These are phyloP conservation scores for Phytophthora sp. DNA, from an alignment of 352 stramenopile genomes.

Conservation along the genomic window DNA sequence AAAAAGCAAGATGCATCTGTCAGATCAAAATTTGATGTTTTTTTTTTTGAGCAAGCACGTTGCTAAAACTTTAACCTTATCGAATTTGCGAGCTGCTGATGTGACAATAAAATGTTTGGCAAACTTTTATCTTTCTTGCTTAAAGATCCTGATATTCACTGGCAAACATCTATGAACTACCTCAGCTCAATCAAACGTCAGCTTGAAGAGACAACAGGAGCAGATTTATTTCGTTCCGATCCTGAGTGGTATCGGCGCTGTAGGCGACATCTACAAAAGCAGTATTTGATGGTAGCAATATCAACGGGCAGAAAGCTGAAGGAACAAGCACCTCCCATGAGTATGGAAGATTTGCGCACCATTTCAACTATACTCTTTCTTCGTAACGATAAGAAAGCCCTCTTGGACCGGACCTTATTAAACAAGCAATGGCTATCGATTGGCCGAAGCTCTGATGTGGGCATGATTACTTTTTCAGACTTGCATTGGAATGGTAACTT, in stretches of 20 bases:
- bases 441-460: constrained; percentile 4
- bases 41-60: constrained; percentile 3
- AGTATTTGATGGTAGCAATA: constrained; percentile 3
- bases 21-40: background rate
- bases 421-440: constrained; percentile 8
- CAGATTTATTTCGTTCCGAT: background rate
- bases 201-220: background rate
- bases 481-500: constrained; percentile 6
- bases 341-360: background rate
- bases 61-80: background rate
- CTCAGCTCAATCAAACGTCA: constrained; percentile 12
- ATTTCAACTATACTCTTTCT: constrained; percentile 11
- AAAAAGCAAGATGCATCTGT: background rate
- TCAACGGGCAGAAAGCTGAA: constrained; percentile 5
- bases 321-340: constrained; percentile 1
- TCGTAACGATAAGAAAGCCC: constrained; percentile 8
- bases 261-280: constrained; percentile 8
- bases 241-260: constrained; percentile 9
- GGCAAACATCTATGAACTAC: constrained; percentile 17
- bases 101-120: background rate
- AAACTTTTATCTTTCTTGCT: background rate
- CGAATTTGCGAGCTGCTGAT: too few relatives aligned
- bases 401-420: constrained; percentile 1
- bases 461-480: constrained; percentile 11
- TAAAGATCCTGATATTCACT: background rate